Evolutionary conservation across 2,329 filamentous ascomycete species (phyloP), one percentile per base, ranked within the genome.

Genomic region (Didymella keratinophila): DNA sequence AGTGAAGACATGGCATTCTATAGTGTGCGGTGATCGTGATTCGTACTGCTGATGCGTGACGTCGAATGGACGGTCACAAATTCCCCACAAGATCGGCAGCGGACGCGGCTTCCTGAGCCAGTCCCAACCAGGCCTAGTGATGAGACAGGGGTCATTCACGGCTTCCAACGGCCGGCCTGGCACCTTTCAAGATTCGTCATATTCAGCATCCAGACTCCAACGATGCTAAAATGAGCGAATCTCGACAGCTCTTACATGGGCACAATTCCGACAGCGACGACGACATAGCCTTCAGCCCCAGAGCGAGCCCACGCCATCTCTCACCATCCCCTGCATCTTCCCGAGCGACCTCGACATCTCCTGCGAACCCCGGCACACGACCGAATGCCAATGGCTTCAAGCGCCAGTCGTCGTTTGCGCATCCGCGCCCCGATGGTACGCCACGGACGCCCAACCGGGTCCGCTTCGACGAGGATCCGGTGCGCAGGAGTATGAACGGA

Each of bases 371-470:
- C 9, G 68, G 65, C 43, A 63, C 65, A 36, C 63, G 66, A 27
- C 69, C 70, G 8, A 70, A 70, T 59, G 69, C 67, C 50, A 56
- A 50, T 34, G 60, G 61, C 48, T 61, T 67, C 25, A 74, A 73
- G 59, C 73, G 78, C 14, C 75, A 78, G 54, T 79, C 76, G 8
- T 81, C 80, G 0, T 79, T 83, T 58, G 81, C 81, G 2, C 80
- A 82, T 55, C 77, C 72, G 14, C 72, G 81, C 49, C 76, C 77
- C 6, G 74, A 79, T 65, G 81, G 81, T 60, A 83, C 85, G 34
- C 85, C 89, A 18, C 77, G 89, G 52, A 92, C 89, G 1, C 83
- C 85, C 9, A 89, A 91, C 72, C 84, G 90, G 25, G 91, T 95
- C 44, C 88, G 89, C 65, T 95, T 95, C 77, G 88, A 89, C 68